phyloP scores from a whole-genome alignment of 1,284 basidiomycete genomes.

The Puccinia coronata region DNA sequence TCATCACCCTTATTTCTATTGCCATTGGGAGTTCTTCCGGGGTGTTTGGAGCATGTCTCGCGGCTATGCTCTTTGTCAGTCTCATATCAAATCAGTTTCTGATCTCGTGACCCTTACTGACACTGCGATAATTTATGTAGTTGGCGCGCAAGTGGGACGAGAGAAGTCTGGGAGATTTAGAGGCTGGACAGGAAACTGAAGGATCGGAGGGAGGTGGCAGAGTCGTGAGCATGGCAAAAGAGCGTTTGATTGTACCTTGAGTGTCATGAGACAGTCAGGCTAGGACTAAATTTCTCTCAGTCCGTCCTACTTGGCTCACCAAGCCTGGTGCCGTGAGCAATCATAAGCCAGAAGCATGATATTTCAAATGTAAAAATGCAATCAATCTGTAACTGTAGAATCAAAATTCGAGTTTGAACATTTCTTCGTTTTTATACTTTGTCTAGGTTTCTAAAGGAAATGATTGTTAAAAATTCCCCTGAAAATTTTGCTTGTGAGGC shows the following conservation, averaged over 20 bases:
- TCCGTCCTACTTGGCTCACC: not conserved
- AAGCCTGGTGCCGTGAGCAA: not conserved
- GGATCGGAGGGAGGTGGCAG: not conserved
- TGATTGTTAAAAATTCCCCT: too few relatives aligned
- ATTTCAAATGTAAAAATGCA: too few relatives aligned
- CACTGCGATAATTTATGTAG: not conserved
- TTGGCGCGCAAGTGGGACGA: conserved; percentile 21
- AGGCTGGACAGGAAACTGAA: not conserved
- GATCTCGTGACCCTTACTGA: not conserved
- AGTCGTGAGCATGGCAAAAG: not conserved
- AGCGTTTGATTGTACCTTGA: not conserved
- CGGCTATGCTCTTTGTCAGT: conserved; percentile 31
- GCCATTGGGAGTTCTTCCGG: conserved; percentile 22
- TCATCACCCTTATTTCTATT: conserved; percentile 31
- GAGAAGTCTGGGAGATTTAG: not conserved
- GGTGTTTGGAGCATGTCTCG: conserved; percentile 9
- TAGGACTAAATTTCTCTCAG: not conserved
- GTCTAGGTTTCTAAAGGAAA: too few relatives aligned
- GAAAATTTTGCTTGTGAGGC: too few relatives aligned
- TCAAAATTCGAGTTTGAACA: too few relatives aligned
- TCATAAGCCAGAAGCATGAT: not conserved
- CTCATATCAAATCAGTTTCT: not conserved
- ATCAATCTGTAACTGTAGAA: not conserved
- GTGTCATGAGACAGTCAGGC: not conserved
- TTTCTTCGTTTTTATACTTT: too few relatives aligned